A percentile compares a stretch with the other conserved stretches of the same genome.
Evolutionary conservation across 805 yeast species (phyloP).

Genomic region (Cyberlindnera suaveolens): DNA sequence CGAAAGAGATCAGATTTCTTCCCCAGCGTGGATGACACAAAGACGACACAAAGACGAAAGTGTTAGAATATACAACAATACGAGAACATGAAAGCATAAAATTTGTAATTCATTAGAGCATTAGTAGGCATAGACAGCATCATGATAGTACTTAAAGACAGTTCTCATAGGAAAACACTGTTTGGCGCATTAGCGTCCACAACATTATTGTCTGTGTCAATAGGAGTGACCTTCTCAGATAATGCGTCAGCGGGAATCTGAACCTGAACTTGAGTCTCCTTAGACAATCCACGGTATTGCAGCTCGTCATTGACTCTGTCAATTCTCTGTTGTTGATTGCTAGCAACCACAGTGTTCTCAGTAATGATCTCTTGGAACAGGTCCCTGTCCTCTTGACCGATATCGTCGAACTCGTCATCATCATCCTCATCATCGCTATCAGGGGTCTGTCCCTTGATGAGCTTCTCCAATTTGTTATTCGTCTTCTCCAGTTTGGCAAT

Average conservation of each 20-base stretch:
- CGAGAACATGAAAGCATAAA: too few species aligned
- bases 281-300: constrained; percentile 30
- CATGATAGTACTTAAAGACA: too few species aligned
- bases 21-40: not conserved
- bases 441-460: constrained; percentile 31
- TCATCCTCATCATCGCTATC: constrained; percentile 14
- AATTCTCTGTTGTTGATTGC: constrained; percentile 43
- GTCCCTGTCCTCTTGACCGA: constrained; percentile 37
- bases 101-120: too few species aligned
- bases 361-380: constrained; percentile 47
- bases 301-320: constrained; percentile 42
- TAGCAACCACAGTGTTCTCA: constrained; percentile 52
- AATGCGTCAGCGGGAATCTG: not conserved
- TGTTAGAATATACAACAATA: too few species aligned
- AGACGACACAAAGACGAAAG: constrained; percentile 1
- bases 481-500: constrained; percentile 44
- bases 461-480: constrained; percentile 39
- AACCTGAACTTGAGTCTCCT: not conserved
- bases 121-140: too few species aligned
- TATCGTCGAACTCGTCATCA: constrained; percentile 22
- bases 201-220: constrained; percentile 29
- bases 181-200: constrained; percentile 31
- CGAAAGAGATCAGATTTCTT: too few species aligned
- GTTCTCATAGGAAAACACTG: constrained; percentile 20
- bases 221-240: not conserved